A percentile compares a stretch with the other conserved stretches of the same genome.
Evolutionary conservation across 768 basidiomycete species (phyloP).

Genomic region (Symmetrospora coprosmae): DNA sequence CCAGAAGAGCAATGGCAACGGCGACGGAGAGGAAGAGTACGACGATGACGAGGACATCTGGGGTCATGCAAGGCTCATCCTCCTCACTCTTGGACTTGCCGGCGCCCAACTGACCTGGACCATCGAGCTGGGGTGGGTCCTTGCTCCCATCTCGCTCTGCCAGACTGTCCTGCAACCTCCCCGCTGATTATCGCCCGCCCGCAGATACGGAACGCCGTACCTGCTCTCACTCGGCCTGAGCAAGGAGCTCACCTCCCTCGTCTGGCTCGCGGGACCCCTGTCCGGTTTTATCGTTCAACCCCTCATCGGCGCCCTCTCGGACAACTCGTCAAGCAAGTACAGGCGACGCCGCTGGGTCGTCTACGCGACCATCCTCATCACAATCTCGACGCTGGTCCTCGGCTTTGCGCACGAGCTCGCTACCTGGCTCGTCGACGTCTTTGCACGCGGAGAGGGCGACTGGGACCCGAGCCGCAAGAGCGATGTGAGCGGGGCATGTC

Average conservation of each 20-base stretch:
- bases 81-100: constrained; percentile 63
- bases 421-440: constrained; percentile 57
- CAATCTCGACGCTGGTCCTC: constrained; percentile 59
- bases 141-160: constrained; percentile 1
- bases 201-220: constrained; percentile 89
- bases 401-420: constrained; percentile 71
- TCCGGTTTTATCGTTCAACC: constrained; percentile 91
- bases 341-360: constrained; percentile 78
- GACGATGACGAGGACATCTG: constrained; percentile 27
- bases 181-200: background rate
- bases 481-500: constrained; percentile 36
- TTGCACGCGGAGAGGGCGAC: constrained; percentile 62
- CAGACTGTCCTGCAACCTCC: background rate
- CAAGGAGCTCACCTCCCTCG: constrained; percentile 35
- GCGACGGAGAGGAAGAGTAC: constrained; percentile 10
- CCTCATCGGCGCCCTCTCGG: constrained; percentile 93
- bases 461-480: constrained; percentile 57
- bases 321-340: constrained; percentile 71
- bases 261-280: constrained; percentile 79
- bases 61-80: constrained; percentile 35
- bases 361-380: constrained; percentile 57
- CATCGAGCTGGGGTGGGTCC: constrained; percentile 70
- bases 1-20: background rate
- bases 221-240: constrained; percentile 44
- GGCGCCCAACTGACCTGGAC: constrained; percentile 94